Evolutionary conservation across 2,329 filamentous ascomycete species (phyloP), one percentile per base, ranked within the genome.

Genomic region (Akanthomyces lecanii): DNA sequence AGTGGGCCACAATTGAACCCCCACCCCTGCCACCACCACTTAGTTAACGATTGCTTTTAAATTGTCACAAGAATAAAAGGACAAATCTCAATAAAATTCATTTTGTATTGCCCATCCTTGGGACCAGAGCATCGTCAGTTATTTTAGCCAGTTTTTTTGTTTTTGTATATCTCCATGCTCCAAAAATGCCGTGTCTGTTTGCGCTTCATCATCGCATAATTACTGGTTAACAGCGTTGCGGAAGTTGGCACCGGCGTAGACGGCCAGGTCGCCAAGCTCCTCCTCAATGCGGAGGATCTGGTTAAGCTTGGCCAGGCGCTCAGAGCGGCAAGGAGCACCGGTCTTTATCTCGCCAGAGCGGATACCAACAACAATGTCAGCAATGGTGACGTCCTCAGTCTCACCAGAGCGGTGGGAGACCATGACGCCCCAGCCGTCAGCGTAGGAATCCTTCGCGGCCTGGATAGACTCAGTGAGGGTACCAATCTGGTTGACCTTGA

Each of bases 401-500:
- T 99, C 95, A 78, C 95, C 95, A 67, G 95, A 99, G 73, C 95
- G 90, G 86, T 99, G 95, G 69, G 95, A 98, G 69, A 99, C 95
- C 95, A 99, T 98, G 83, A 99, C 93, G 78, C 94, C 94, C 95
- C 95, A 99, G 78, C 87, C 88, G 72, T 91, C 94, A 71, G 89
- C 90, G 78, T 95, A 98, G 58, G 94, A 96, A 82, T 98, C 95
- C 87, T 98, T 97, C 78, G 95, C 94, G 63, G 95, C 95, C 85
- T 98, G 93, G 82, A 98, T 97, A 65, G 95, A 97, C 86, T 99
- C 95, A 72, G 92, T 96, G 74, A 99, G 88, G 71, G 95, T 97
- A 82, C 95, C 95, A 73, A 99, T 99, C 86, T 99, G 95, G 90
- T 99, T 99, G 81, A 99, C 93, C 90, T 99, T 99, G 77, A 99